A percentile compares a stretch with the other conserved stretches of the same genome.
Conservation (phyloP, 2,329 filamentous ascomycete genomes). For the Xylariales sp. region DNA sequence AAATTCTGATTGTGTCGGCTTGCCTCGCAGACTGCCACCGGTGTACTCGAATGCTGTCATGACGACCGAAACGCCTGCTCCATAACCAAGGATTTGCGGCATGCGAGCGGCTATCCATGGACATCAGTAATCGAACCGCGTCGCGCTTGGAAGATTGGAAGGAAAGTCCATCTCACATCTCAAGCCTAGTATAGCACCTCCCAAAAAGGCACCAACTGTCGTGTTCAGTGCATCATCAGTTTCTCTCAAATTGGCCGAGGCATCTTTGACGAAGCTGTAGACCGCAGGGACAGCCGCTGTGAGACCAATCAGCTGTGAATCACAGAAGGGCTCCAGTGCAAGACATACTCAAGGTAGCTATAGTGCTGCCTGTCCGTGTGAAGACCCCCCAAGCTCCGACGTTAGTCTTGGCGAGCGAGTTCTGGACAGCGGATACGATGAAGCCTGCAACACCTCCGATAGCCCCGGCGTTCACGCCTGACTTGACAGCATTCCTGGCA, state of each 20-base stretch:
- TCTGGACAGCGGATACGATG: conserved; percentile 74
- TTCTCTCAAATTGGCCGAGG: conserved; percentile 78
- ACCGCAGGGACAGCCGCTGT: conserved; percentile 69
- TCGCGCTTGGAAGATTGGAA: no score
- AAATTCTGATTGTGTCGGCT: conserved; percentile 44
- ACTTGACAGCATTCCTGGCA: conserved; percentile 68
- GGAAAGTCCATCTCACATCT: conserved; percentile 60
- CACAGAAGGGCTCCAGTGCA: no score
- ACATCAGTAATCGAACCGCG: no score
- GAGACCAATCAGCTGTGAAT: no score
- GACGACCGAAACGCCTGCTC: conserved; percentile 48
- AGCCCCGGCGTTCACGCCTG: conserved; percentile 58
- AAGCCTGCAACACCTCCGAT: conserved; percentile 65
- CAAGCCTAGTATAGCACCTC: conserved; percentile 68
- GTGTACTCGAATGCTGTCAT: conserved; percentile 60
- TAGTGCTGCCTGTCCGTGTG: conserved; percentile 70
- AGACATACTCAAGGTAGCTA: conserved; percentile 51
- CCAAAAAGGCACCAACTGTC: conserved; percentile 70
- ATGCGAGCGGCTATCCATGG: conserved; percentile 50
- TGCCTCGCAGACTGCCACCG: conserved; percentile 51
- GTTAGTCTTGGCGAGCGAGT: conserved; percentile 79
- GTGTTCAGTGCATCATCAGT: conserved; percentile 77
- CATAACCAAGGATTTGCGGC: conserved; percentile 59
- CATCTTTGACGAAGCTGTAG: conserved; percentile 72
- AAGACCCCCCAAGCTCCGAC: conserved; percentile 77